These are phyloP conservation scores for Chrysoporthe austroafricana DNA, from an alignment of 2,329 filamentous ascomycete species.

Conservation along the genomic window DNA sequence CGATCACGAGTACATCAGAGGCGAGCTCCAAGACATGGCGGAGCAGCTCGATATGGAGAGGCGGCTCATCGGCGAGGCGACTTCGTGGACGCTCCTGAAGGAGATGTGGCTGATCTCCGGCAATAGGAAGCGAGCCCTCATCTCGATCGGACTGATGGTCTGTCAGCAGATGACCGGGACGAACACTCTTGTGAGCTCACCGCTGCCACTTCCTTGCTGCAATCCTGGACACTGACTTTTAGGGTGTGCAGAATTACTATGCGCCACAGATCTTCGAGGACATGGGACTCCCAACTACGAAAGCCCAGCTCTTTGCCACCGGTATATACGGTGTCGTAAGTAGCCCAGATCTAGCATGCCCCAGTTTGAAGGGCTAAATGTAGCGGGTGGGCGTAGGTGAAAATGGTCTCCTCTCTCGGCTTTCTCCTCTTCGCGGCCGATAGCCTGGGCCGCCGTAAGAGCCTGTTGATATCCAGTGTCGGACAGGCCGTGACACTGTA, in stretches of 20 bases:
- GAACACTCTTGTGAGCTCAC: constrained; percentile 8
- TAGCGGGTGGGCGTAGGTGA: constrained; percentile 37
- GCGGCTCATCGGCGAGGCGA: constrained; percentile 56
- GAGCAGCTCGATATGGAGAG: constrained; percentile 68
- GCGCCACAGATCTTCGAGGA: constrained; percentile 70
- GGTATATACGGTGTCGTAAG: constrained; percentile 71
- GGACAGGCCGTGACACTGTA: constrained; percentile 58
- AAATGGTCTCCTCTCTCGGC: constrained; percentile 63
- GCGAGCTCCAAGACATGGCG: constrained; percentile 69
- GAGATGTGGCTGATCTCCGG: constrained; percentile 66
- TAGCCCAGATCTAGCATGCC: background rate
- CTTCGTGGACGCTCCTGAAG: constrained; percentile 60
- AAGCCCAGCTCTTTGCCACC: constrained; percentile 69
- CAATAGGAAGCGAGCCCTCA: constrained; percentile 66
- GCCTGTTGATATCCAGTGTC: constrained; percentile 66
- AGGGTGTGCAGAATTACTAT: constrained; percentile 59
- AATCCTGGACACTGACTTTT: background rate
- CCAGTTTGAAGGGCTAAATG: too few species aligned
- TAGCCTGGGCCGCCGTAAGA: constrained; percentile 65
- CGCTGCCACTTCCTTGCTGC: background rate
- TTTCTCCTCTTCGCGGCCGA: constrained; percentile 73
- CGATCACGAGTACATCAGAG: constrained; percentile 59
- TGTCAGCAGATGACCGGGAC: constrained; percentile 29
- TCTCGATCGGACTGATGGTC: constrained; percentile 59
- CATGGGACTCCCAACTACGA: constrained; percentile 61